Base-by-base conservation (phyloP, 495 filamentous ascomycete species). In the Polyplosphaeria fusca region DNA sequence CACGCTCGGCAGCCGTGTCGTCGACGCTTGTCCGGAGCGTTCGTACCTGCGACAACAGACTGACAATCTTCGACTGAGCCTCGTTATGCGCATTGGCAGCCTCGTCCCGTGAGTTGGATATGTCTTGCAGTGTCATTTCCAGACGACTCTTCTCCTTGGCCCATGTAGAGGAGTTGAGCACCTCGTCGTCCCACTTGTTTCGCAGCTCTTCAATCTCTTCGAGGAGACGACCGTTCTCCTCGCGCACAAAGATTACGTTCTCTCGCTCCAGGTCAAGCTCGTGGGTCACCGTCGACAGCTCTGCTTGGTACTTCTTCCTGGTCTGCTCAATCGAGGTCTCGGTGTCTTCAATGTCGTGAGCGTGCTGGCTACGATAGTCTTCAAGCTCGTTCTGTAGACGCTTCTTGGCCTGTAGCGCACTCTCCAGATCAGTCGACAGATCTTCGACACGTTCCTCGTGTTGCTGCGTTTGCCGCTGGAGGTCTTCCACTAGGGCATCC, bases 151-250 rank as follows among this genome's bases (percentile, higher is more conserved):
- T 98, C 75, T 98, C 93, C 75, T 98, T 98, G 27, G 91, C 90
- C 93, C 93, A 98, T 0, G 93, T 93, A 0, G 90, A 94, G 71
- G 87, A 92, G 68, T 98, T 98, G 64, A 98, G 84, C 18, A 97
- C 91, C 71, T 98, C 93, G 65, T 98, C 88, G 67, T 98, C 94
- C 94, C 94, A 98, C 69, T 96, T 97, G 56, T 85, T 89, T 45
- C 93, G 86, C 19, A 97, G 83, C 60, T 95, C 89, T 60, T 98
- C 93, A 14, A 97, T 80, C 68, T 98, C 93, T 65, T 97, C 93
- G 3, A 94, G 84, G 42, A 98, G 78, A 24, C 88, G 81, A 11
- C 84, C 70, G 53, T 75, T 75, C 67, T 76, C 77, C 9, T 77
- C 75, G 26, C 86, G 80, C 19, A 80, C 82, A 50, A 81, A 78